Evolutionary conservation across 306 rosid species (phyloP).

Genomic region (Begonia peltatifolia): DNA sequence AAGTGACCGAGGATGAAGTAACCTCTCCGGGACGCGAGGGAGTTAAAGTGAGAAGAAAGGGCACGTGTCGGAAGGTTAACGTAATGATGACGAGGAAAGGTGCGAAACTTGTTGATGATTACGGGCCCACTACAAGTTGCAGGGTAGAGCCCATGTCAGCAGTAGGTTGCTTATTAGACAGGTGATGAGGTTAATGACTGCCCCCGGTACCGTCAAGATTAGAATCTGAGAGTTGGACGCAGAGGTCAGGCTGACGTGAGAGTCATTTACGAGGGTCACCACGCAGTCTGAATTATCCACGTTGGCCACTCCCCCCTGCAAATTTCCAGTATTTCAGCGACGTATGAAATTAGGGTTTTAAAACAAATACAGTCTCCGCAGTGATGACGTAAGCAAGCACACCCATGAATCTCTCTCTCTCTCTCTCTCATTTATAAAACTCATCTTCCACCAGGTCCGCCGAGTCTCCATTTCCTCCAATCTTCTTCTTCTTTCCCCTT

Average conservation of each 20-base stretch:
- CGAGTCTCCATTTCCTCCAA: background rate
- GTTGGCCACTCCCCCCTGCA: constrained; percentile 33
- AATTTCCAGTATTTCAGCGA: constrained; percentile 17
- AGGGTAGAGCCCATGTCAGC: constrained; percentile 33
- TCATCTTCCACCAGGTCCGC: background rate
- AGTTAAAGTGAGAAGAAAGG: background rate
- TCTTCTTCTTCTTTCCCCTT: background rate
- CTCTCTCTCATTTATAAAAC: constrained; percentile 14
- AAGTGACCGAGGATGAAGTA: background rate
- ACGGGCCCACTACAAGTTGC: constrained; percentile 19
- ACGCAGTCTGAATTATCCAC: constrained; percentile 39
- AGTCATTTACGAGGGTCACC: constrained; percentile 8
- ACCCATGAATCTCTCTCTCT: background rate
- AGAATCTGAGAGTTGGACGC: constrained; percentile 38
- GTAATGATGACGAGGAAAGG: constrained; percentile 48
- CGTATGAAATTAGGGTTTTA: too few relatives aligned
- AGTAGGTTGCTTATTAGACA: background rate
- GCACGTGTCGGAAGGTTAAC: constrained; percentile 52
- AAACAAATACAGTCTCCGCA: background rate
- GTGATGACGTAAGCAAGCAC: constrained; percentile 40
- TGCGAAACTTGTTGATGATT: constrained; percentile 25
- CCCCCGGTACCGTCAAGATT: constrained; percentile 37
- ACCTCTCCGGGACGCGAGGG: constrained; percentile 40
- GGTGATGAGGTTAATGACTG: too few relatives aligned
- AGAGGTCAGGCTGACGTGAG: constrained; percentile 45